Evolutionary conservation across 2,329 filamentous ascomycete genomes (phyloP), one percentile per base, ranked within the genome.

Genomic region (Aspergillus unguis): DNA sequence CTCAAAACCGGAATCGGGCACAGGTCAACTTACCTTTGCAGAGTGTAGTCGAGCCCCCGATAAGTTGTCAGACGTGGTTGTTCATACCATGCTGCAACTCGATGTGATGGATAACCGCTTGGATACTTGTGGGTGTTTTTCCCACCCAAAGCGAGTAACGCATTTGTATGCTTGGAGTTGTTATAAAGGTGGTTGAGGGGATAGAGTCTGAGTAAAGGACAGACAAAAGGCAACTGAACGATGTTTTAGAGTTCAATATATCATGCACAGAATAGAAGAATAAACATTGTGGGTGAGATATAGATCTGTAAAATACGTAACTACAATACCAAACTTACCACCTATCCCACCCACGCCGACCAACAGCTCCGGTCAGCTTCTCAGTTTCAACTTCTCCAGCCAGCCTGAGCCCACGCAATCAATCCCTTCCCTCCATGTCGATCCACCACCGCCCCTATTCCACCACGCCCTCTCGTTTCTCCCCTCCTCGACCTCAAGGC

Each of bases 171-270:
- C 17, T 17, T 17, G 17, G 17, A 17, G 17, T 80, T 77, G 59
- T 82, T 78, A 33, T 88, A 77, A 35, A 77, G 76, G 64, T 81
- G 83, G 67, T 84, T 82, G 66, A 88, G 47, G 27, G 2, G 74
- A 29, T 80, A 23, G 25, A 38, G 36, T 75, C 53, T 17, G 23
- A 23, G 8, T 41, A 41, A 31, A 29, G 3, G 6, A 6, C 3
- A 17, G 17, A 6, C 17, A 17, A 17, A 17, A 17, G 17, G 17
- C 17, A 17, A 17, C 17, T 17, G 17, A 17, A 17, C 17, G 17
- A 17, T 17, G 17, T 17, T 17, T 17, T 17, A 17, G 17, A 17
- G 17, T 17, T 17, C 17, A 17, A 17, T 17, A 17, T 17, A 17
- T 17, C 17, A 17, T 17, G 17, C 17, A 17, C 17, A 17, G 17